Evolutionary conservation across 441 rosid species (phyloP), one percentile per base, ranked within the genome.

Genomic region (Bocquillonia castaneifolia): DNA sequence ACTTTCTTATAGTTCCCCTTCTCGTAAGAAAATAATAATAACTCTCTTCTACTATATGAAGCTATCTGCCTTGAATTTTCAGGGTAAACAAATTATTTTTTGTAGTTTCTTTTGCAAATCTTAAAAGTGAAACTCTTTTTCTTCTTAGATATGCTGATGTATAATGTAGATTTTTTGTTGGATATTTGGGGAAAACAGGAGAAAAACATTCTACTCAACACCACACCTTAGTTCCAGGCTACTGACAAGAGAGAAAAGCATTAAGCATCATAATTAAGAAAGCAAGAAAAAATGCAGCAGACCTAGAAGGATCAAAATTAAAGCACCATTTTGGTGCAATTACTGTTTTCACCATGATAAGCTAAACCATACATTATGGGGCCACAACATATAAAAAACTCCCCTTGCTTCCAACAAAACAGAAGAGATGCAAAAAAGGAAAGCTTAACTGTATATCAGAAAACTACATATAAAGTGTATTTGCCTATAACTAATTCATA

Each of bases 271-370:
- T 18, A 57, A 67, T 47, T 17, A 31, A 45, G 29, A 32, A 25
- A 32, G 48, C 7, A 68, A 25, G 34, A 6, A 14, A 50, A 39
- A 44, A 20, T 68, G 42, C 47, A 65, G 51, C 47, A 58, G 44
- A 18, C 14, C 31, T 50, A 28, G 23, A 3, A 67, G 29, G 25
- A 57, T 26, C 5, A 20, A 20, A 25, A 48, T 32, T 1, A 59
- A 23, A 10, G n/a, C 9, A 2, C 12, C 5, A 14, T 56, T 63
- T 63, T 20, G 36, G 23, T 36, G 25, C 34, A 25, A 10, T 26
- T 12, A 45, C 45, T 20, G 18, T 23, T 36, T 71, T 32, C 48
- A 71, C 60, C 37, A 26, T 26, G 17, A 2, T 17, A 62, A 32
- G 2, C 8, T 9, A 45, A 26, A 23, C 55, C 9, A 63, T 44